phyloP scores from a whole-genome alignment of 2,329 filamentous ascomycete species.

The Escovopsis sp. region DNA sequence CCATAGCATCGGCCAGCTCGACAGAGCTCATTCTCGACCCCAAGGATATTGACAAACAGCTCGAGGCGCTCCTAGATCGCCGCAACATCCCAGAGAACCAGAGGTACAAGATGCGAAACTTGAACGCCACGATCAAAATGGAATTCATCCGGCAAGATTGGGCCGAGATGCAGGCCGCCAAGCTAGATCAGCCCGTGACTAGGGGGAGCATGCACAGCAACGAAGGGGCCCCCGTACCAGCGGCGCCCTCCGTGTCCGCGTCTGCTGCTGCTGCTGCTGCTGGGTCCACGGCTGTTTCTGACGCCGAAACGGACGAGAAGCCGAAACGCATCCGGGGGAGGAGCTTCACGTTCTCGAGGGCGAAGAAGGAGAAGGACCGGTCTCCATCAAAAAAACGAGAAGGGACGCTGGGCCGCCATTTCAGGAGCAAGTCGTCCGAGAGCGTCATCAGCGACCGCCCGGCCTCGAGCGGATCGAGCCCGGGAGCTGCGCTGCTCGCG shows the following conservation, averaged over 20 bases:
- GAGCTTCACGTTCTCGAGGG: slow-evolving; percentile 64
- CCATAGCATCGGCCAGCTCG: slow-evolving; percentile 3
- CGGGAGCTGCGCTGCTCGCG: slow-evolving; percentile 43
- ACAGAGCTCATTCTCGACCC: slow-evolving; percentile 38
- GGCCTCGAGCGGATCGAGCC: slow-evolving; percentile 34
- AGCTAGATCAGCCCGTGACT: slow-evolving; percentile 29
- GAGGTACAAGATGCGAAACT: slow-evolving; percentile 82
- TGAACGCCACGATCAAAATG: slow-evolving; percentile 82
- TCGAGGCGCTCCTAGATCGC: slow-evolving; percentile 58
- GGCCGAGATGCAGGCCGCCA: slow-evolving; percentile 46
- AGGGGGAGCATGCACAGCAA: slow-evolving; percentile 28
- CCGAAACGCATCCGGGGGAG: slow-evolving; percentile 31
- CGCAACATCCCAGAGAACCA: slow-evolving; percentile 90
- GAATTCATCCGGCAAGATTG: slow-evolving; percentile 90
- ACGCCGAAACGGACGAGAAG: slow-evolving; percentile 29
- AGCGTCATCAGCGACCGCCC: slow-evolving; percentile 49
- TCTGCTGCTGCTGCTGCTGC: slow-evolving; percentile 5
- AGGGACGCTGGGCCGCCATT: slow-evolving; percentile 45
- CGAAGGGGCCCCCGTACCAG: slow-evolving; percentile 12
- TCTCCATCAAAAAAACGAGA: slow-evolving; percentile 64
- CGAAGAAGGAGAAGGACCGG: slow-evolving; percentile 37
- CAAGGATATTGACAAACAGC: slow-evolving; percentile 40
- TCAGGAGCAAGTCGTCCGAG: slow-evolving; percentile 59
- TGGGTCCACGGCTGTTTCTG: slow-evolving; percentile 21
- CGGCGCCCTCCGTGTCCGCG: too few relatives aligned